phyloP scores from a whole-genome alignment of 345 rosid species.

The Isatis tinctoria region DNA sequence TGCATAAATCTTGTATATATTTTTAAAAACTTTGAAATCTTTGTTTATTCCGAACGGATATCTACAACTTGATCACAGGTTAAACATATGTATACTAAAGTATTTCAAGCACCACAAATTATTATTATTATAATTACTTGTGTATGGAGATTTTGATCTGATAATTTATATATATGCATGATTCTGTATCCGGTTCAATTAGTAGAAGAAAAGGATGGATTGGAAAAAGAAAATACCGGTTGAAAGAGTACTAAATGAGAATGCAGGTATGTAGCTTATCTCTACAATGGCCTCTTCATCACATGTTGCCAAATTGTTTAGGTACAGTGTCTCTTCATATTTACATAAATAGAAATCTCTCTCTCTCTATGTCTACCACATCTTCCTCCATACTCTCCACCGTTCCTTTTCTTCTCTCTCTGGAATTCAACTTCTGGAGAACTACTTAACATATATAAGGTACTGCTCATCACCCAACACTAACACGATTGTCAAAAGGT shows the following conservation, averaged over 20 bases:
- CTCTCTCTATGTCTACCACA: slow-evolving; percentile 26
- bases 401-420: slow-evolving; percentile 30
- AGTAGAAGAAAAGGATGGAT: slow-evolving; percentile 5
- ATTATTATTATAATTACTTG: background rate
- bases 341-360: slow-evolving; percentile 15
- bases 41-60: background rate
- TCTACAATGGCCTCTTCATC: slow-evolving; percentile 31
- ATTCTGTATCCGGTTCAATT: background rate
- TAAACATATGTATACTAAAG: background rate
- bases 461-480: slow-evolving; percentile 16
- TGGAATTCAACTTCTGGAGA: slow-evolving; percentile 37
- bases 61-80: background rate
- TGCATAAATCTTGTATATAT: background rate
- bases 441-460: slow-evolving; percentile 18
- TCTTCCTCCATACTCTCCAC: slow-evolving; percentile 28
- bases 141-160: background rate
- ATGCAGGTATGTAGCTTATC: slow-evolving; percentile 29
- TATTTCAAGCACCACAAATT: background rate
- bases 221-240: slow-evolving; percentile 3
- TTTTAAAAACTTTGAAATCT: background rate
- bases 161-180: background rate
- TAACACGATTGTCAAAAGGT: slow-evolving; percentile 25
- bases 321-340: slow-evolving; percentile 25
- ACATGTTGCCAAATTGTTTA: slow-evolving; percentile 31
- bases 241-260: slow-evolving; percentile 22